Evolutionary conservation across 2,329 filamentous ascomycete species (phyloP), one percentile per base, ranked within the genome.

Genomic region (Stachybotrys echinatus): DNA sequence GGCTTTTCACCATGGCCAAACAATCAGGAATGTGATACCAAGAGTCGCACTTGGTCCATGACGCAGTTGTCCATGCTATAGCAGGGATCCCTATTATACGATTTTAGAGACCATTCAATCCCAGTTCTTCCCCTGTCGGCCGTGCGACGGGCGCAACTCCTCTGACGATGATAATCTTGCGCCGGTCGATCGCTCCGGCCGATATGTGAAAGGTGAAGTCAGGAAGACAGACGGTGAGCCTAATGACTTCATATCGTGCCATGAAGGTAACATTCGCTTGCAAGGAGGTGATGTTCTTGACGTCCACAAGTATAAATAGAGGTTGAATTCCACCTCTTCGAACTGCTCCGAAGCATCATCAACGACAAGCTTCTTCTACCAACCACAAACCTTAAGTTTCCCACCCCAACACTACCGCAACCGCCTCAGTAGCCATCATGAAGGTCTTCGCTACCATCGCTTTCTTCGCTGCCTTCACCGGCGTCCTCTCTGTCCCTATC

Each of bases 361-460:
- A 34, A 3, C 5, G 14, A 34, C 27, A 34, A 34, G 10, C 10
- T 34, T 5, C 5, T 34, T 5, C 14, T 14, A 34, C 27, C 27
- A 10, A 34, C 27, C 27, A 10, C 27, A 34, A 8, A 8, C 14
- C 5, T 34, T 34, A 34, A 8, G 5, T 34, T 34, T 34, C 27
- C 27, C 23, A 18, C 14, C 44, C 6, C n/a, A n/a, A n/a, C n/a
- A n/a, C n/a, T n/a, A 37, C 23, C 23, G 44, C 31, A 55, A 62
- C n/a, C n/a, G n/a, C n/a, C n/a, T n/a, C n/a, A n/a, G n/a, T n/a
- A n/a, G n/a, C n/a, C n/a, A n/a, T 48, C 23, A 70, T 70, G 66
- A 54, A 66, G 59, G 23, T 46, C 27, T 65, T 64, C 61, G 58
- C 59, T 49, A 47, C 54, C 55, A 51, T 59, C 50, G 50, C 44